Base-by-base conservation (phyloP, 2,329 filamentous ascomycete genomes). In the Pseudogymnoascus destructans region DNA sequence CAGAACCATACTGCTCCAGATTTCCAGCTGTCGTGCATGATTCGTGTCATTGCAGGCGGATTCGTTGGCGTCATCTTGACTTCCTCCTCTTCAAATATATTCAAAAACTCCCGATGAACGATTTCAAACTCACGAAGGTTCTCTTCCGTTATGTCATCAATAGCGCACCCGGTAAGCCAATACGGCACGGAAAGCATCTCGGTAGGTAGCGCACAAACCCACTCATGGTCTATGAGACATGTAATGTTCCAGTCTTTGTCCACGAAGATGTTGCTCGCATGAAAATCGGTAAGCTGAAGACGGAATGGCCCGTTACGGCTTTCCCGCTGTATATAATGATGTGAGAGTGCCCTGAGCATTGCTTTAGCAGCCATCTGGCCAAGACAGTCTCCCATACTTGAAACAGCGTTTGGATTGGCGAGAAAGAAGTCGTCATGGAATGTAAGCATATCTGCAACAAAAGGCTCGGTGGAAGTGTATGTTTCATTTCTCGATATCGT, bases 181-280 rank as follows among this genome's bases (percentile, higher is more conserved):
- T 68, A 69, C 2, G 66, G 67, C 25, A 66, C 62, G 1, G 52
- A n/a, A 42, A 69, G 63, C 62, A 61, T 66, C 58, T 69, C 69
- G 8, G 60, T 57, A 54, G 68, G 68, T 42, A 66, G 63, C 19
- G 69, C 61, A 60, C 65, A 72, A 17, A 70, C 62, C 69, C 67
- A 73, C 62, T 72, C 70, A 17, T 69, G 64, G 59, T 73, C 69
- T 13, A 72, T 67, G 0, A 72, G 33, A 42, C 63, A 63, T 8
- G 63, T 69, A 27, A 72, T 63, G 54, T 72, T 70, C 69, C 69
- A 71, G 23, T 71, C 55, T 21, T 70, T 56, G 58, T 73, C 68
- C 9, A 72, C 68, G 25, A 73, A 65, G 25, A 73, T 67, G 52
- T 72, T 73, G 35, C 69, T 67, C 19, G 52, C 59, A 61, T 71